Conservation (phyloP, 2,329 filamentous ascomycete species). For the Pseudogymnoascus sp. region DNA sequence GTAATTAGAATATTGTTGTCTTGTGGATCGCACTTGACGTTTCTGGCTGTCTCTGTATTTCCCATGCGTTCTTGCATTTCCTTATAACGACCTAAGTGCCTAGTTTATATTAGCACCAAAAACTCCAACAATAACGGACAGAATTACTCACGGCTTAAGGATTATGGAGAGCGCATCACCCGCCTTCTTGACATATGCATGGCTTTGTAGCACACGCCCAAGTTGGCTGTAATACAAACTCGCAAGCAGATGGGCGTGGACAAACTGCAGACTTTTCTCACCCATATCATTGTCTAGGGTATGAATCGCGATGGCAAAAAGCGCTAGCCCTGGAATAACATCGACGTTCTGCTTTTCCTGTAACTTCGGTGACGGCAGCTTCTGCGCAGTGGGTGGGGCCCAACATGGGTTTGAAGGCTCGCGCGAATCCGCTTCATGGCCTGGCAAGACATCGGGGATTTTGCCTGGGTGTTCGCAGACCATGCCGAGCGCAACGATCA, state of each 20-base stretch:
- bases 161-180: conserved; percentile 59
- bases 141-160: conserved; percentile 49
- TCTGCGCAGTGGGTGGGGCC: background rate
- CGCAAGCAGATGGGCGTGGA: conserved; percentile 77
- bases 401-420: background rate
- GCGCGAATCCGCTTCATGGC: background rate
- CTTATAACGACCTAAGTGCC: background rate
- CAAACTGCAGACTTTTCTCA: conserved; percentile 63
- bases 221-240: conserved; percentile 86
- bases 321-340: conserved; percentile 79
- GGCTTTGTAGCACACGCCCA: conserved; percentile 79
- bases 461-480: conserved; percentile 55
- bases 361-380: background rate
- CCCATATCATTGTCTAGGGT: conserved; percentile 78
- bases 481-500: conserved; percentile 79
- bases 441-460: conserved; percentile 51
- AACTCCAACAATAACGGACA: background rate
- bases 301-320: conserved; percentile 78
- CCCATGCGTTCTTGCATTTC: background rate
- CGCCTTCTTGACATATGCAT: conserved; percentile 50
- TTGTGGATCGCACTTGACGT: background rate
- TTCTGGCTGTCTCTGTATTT: background rate
- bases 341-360: conserved; percentile 55
- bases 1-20: conserved; percentile 66
- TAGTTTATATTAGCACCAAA: background rate